phyloP scores from a whole-genome alignment of 78 protist species.

The Isochrysis galbana region DNA sequence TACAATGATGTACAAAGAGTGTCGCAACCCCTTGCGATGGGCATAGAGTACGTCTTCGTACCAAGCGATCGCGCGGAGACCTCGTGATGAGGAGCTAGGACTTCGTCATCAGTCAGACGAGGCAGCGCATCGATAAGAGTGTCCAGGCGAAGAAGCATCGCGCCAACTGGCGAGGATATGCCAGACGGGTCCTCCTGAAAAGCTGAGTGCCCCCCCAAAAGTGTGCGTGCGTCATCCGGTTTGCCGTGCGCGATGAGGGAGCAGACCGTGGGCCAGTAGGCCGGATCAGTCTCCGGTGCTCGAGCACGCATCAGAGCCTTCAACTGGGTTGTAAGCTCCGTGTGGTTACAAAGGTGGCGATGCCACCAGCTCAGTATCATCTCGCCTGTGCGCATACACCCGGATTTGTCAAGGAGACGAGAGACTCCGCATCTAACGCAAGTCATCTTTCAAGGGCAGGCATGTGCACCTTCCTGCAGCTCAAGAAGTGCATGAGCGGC shows the following conservation, averaged over 20 bases:
- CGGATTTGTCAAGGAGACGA: no score
- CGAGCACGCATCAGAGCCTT: background rate
- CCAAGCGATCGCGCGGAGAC: background rate
- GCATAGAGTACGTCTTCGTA: no score
- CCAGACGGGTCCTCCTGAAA: background rate
- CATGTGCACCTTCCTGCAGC: no score
- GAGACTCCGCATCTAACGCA: no score
- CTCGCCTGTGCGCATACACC: no score
- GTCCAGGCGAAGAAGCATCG: background rate
- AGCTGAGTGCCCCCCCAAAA: background rate
- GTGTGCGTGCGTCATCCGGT: background rate
- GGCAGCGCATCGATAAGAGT: background rate
- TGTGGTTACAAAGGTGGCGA: background rate
- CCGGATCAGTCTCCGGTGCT: background rate
- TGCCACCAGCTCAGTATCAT: background rate
- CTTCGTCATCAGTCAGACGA: background rate
- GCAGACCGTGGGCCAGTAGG: background rate
- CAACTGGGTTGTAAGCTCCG: background rate
- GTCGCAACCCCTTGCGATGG: no score
- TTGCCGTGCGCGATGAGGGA: background rate
- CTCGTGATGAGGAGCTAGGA: background rate
- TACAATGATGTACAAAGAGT: no score
- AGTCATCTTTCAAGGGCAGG: no score
- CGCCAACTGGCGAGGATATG: background rate
- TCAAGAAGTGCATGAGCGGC: no score